Base-by-base conservation (phyloP, 768 basidiomycete genomes). In the Phlebiopsis gigantea region DNA sequence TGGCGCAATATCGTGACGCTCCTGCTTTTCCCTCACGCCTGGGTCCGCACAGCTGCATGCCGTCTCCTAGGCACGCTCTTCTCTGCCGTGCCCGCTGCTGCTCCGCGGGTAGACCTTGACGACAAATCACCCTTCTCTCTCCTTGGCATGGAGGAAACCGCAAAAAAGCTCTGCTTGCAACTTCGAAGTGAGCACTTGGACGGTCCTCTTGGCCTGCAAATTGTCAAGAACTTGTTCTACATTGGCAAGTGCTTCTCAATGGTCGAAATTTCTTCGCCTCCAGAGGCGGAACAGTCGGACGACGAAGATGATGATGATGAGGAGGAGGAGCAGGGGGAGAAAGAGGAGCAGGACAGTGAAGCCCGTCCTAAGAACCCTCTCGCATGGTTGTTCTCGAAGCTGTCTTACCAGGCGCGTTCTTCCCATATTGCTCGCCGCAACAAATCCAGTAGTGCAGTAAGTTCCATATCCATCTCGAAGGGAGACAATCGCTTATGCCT, bases 141-240 rank as follows among this genome's bases (percentile, higher is more conserved):
- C 1, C 53, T 46, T 19, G 79, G 79, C 5, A 83, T 96, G 75
- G 78, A 80, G 57, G 84, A 87, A 29, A 75, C 87, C 8, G 88
- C 93, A 0, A 77, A 79, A 59, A 93, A 88, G 68, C 71, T 87
- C 28, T 87, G 83, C 45, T 68, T 83, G 19, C 85, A 98, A 66
- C 78, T 99, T 58, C 88, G 87, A 72, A 93, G 93, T 65, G 79
- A 85, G 15, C 81, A 90, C 58, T 71, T 93, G 45, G 88, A 90
- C 61, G 84, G 85, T 22, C 65, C 78, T 0, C 76, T 91, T n/a
- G 78, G 85, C 57, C 66, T 93, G 61, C 93, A 98, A 72, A 73
- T 92, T 9, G 92, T 96, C 63, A 98, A 97, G 75, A 93, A 98
- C 64, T 69, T 98, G 24, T 93, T 95, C 65, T 94, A 88, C 66